Evolutionary conservation across 495 filamentous ascomycete genomes (phyloP).

Genomic region (Daldinia grandis): DNA sequence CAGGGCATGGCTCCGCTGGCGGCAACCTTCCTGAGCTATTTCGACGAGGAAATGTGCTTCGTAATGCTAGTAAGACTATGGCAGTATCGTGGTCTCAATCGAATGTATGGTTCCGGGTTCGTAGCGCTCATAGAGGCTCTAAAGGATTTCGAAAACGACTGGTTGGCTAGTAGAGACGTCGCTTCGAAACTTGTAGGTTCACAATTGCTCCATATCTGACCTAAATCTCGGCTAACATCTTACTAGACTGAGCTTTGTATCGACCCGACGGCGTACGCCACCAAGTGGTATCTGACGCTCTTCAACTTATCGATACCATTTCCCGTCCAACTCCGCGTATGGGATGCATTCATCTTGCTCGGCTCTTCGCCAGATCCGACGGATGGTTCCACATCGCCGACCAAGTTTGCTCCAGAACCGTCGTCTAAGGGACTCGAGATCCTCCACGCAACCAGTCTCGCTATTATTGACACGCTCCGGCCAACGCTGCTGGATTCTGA

Average conservation of each 20-base stretch:
- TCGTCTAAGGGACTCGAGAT: slow-evolving; percentile 74
- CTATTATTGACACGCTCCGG: slow-evolving; percentile 89
- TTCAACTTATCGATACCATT: slow-evolving; percentile 99
- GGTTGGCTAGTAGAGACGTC: slow-evolving; percentile 81
- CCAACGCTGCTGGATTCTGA: slow-evolving; percentile 92
- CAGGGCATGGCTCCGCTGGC: slow-evolving; percentile 97
- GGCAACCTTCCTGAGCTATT: slow-evolving; percentile 94
- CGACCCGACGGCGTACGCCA: slow-evolving; percentile 89
- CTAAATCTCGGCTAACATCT: slow-evolving; percentile 23
- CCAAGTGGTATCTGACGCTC: slow-evolving; percentile 95
- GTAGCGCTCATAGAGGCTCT: slow-evolving; percentile 86
- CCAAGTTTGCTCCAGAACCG: slow-evolving; percentile 31
- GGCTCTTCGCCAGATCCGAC: slow-evolving; percentile 55
- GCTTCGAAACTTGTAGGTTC: slow-evolving; percentile 77
- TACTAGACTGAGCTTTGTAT: slow-evolving; percentile 78
- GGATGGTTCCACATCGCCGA: slow-evolving; percentile 3
- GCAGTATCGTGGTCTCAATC: slow-evolving; percentile 84
- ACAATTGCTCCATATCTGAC: not conserved
- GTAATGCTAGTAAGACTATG: slow-evolving; percentile 94
- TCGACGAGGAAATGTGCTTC: slow-evolving; percentile 92
- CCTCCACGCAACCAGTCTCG: slow-evolving; percentile 88
- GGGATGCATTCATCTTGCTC: slow-evolving; percentile 98
- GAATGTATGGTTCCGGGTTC: slow-evolving; percentile 86
- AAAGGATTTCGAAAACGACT: slow-evolving; percentile 85
- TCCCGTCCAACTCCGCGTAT: slow-evolving; percentile 94